Evolutionary conservation across 805 yeast species (phyloP), one percentile per base, ranked within the genome.

Genomic region (Candida alai): DNA sequence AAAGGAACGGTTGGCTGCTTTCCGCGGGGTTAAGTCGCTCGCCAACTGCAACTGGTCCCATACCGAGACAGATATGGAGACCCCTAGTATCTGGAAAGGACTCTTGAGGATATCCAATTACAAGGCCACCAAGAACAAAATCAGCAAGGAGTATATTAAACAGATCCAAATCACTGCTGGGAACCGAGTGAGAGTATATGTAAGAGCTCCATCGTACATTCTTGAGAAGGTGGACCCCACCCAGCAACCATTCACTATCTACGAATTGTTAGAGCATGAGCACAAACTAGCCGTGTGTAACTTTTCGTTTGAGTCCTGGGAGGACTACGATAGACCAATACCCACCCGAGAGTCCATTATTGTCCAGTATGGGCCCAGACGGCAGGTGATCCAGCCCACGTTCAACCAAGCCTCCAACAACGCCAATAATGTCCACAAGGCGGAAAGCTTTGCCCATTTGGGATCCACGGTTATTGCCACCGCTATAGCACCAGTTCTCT

Each of bases 331-430:
- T 30, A 74, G 76, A 34, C 95, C 97, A 20, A 73, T 93, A 37
- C 83, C 88, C 30, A 76, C 95, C n/a, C 81, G 82, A 47, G 94
- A 85, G 30, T 60, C 78, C 19, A 65, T 93, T 44, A 66, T 89
- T 34, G 90, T 85, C 11, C 97, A 93, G 62, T 89, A 88, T 53
- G 99, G 98, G 17, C 85, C 90, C 35, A 80, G 97, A 59, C 76
- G 98, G 50, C 79, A 85, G 54, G 70, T 76, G 10, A 82, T 90
- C 34, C 69, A 78, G 36, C 99, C 99, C 11, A 50, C 84, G 19
- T 90, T 82, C 66, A 86, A 90, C 33, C 84, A 83, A 47, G 80
- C 80, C 7, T 74, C 87, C 4, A 80, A 78, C 49, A 79, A 80
- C 36, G 68, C 86, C 32, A 90, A 89, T 54, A 84, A 87, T 50